Evolutionary conservation across 768 basidiomycete genomes (phyloP).

Genomic region (Agrocybe chaxingu): DNA sequence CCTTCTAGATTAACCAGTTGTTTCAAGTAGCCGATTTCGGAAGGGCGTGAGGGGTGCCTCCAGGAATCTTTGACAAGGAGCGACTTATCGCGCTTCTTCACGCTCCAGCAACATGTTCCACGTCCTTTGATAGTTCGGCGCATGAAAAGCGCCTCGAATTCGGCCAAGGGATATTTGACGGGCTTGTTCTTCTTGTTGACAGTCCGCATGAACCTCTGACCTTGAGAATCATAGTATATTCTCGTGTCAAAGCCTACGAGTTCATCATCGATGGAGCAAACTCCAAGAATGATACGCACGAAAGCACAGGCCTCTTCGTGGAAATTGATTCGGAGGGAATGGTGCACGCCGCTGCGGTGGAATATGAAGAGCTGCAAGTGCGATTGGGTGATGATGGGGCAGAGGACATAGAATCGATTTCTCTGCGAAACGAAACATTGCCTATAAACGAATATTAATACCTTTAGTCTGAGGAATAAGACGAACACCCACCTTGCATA

Average conservation of each 20-base stretch:
- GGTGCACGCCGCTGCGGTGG: slow-evolving; percentile 15
- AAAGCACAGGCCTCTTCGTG: slow-evolving; percentile 11
- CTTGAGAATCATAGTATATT: slow-evolving; percentile 11
- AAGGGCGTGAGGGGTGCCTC: slow-evolving; percentile 1
- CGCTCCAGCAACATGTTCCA: slow-evolving; percentile 20
- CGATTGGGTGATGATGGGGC: slow-evolving; percentile 8
- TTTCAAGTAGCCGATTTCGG: slow-evolving; percentile 9
- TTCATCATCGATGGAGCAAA: slow-evolving; percentile 10
- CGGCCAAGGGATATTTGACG: background rate
- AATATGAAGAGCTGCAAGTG: slow-evolving; percentile 11
- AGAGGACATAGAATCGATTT: slow-evolving; percentile 15
- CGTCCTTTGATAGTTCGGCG: slow-evolving; percentile 14
- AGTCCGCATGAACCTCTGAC: slow-evolving; percentile 1
- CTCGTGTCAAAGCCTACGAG: slow-evolving; percentile 16
- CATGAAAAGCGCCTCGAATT: slow-evolving; percentile 1
- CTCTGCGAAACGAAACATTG: slow-evolving; percentile 15
- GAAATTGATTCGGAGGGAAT: slow-evolving; percentile 11
- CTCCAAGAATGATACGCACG: slow-evolving; percentile 17
- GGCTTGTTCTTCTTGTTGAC: background rate
- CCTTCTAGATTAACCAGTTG: slow-evolving; percentile 8
- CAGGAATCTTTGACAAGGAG: slow-evolving; percentile 20
- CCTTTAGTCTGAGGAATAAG: background rate
- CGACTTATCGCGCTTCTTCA: background rate
- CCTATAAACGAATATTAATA: background rate
- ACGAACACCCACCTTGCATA: slow-evolving; percentile 11